Evolutionary conservation across 768 basidiomycete species (phyloP).

Genomic region (Collybia mongolica): DNA sequence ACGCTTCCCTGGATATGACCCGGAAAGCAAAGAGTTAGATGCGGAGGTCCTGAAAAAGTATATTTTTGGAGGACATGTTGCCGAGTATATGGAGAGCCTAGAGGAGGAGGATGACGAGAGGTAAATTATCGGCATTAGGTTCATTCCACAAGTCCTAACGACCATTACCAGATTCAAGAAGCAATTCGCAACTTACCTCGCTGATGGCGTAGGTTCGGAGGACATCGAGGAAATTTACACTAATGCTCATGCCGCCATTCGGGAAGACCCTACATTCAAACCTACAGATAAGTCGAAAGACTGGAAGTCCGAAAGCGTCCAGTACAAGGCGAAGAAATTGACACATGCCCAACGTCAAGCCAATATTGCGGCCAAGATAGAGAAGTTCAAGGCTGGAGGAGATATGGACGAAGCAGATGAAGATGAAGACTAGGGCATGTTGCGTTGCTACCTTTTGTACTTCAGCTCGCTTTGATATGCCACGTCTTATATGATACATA

Average conservation of each 20-base stretch:
- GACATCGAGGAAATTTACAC: slow-evolving; percentile 97
- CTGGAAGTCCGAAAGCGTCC: slow-evolving; percentile 85
- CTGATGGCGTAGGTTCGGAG: slow-evolving; percentile 92
- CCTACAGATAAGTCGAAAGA: slow-evolving; percentile 86
- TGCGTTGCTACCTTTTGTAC: slow-evolving; percentile 10
- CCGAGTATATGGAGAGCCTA: slow-evolving; percentile 98
- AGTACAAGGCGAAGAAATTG: slow-evolving; percentile 68
- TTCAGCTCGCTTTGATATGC: neutral
- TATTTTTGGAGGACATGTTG: slow-evolving; percentile 95
- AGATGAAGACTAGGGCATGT: slow-evolving; percentile 58
- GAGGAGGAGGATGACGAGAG: slow-evolving; percentile 99
- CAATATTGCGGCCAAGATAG: slow-evolving; percentile 85
- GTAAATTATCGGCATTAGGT: slow-evolving; percentile 30
- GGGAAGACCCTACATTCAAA: slow-evolving; percentile 90
- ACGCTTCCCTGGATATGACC: slow-evolving; percentile 97
- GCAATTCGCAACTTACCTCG: slow-evolving; percentile 94
- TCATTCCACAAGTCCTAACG: neutral
- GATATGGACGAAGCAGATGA: slow-evolving; percentile 54
- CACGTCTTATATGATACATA: too few relatives aligned
- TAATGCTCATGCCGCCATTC: slow-evolving; percentile 92
- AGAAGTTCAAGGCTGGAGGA: slow-evolving; percentile 78
- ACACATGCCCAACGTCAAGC: slow-evolving; percentile 75
- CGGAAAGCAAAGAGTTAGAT: slow-evolving; percentile 90
- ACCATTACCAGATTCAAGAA: slow-evolving; percentile 78
- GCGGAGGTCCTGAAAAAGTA: slow-evolving; percentile 96